Evolutionary conservation across 2,329 filamentous ascomycete genomes (phyloP).

Genomic region (Pyricularia sp.): DNA sequence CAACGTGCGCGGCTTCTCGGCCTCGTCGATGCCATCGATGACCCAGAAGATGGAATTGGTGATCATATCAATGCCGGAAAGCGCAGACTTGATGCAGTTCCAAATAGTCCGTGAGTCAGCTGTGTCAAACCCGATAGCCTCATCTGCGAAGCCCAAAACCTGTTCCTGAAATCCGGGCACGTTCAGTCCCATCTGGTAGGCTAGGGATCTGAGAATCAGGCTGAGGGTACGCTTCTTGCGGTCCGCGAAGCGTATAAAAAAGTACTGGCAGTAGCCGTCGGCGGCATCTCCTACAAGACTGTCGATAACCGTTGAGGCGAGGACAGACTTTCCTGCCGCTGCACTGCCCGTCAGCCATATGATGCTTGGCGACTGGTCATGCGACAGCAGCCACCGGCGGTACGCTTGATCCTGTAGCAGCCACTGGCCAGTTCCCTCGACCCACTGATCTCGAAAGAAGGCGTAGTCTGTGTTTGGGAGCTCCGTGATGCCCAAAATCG

Average conservation of each 20-base stretch:
- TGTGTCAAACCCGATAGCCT: not conserved
- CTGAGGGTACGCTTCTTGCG: not conserved
- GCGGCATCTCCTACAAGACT: not conserved
- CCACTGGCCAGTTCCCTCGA: conserved; percentile 6
- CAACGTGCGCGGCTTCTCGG: not conserved
- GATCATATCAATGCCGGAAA: not conserved
- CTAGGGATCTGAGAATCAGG: not conserved
- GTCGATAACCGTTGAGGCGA: conserved; percentile 2
- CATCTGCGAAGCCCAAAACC: not conserved
- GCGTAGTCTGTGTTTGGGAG: conserved; percentile 2
- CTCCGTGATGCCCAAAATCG: not conserved
- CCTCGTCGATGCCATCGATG: conserved; percentile 6
- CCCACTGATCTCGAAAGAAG: not conserved
- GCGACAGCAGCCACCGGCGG: not conserved
- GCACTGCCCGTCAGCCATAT: conserved; percentile 3
- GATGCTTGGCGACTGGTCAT: not conserved
- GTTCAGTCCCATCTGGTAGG: conserved; percentile 1
- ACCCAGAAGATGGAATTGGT: conserved; percentile 1
- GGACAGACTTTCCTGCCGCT: conserved; percentile 4
- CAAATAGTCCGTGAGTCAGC: not conserved
- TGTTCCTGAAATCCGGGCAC: not conserved
- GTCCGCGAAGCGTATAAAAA: conserved; percentile 2
- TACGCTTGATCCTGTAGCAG: not conserved
- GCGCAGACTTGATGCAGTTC: not conserved
- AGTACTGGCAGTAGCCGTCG: conserved; percentile 1